Conservation (phyloP, 768 basidiomycete genomes). For the Kwoniella sp. region DNA sequence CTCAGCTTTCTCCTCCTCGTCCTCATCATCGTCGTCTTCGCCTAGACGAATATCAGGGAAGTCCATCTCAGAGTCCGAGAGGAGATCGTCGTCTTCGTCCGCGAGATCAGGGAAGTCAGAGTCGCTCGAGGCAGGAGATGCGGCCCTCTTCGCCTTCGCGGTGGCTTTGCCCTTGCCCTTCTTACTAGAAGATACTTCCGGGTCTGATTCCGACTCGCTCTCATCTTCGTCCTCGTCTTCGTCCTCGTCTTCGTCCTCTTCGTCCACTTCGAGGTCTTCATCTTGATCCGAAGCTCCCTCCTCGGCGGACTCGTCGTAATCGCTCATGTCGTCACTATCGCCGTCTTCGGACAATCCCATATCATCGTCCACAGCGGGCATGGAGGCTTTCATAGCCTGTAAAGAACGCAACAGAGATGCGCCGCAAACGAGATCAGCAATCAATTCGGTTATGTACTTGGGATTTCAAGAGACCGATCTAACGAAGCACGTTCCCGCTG, state of each 20-base stretch:
- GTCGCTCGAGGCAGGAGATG: constrained; percentile 39
- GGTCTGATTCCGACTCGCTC: constrained; percentile 24
- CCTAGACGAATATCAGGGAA: constrained; percentile 50
- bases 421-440: background rate
- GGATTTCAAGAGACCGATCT: background rate
- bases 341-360: constrained; percentile 40
- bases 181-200: constrained; percentile 51
- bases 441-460: too few relatives aligned
- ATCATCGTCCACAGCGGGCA: constrained; percentile 65
- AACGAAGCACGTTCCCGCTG: too few relatives aligned
- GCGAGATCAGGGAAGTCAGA: constrained; percentile 55
- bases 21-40: constrained; percentile 24
- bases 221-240: constrained; percentile 14
- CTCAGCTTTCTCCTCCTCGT: constrained; percentile 59
- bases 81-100: constrained; percentile 53
- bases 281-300: constrained; percentile 18
- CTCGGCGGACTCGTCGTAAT: constrained; percentile 30
- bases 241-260: constrained; percentile 35
- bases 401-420: background rate
- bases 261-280: constrained; percentile 46
- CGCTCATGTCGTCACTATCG: background rate
- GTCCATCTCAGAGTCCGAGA: constrained; percentile 45
- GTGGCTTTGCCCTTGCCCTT: constrained; percentile 10
- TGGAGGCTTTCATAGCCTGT: constrained; percentile 85
- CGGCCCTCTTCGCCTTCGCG: constrained; percentile 6